These are phyloP conservation scores for Sclerotinia sclerotiorum DNA, from an alignment of 2,329 filamentous ascomycete species.

Conservation along the genomic window DNA sequence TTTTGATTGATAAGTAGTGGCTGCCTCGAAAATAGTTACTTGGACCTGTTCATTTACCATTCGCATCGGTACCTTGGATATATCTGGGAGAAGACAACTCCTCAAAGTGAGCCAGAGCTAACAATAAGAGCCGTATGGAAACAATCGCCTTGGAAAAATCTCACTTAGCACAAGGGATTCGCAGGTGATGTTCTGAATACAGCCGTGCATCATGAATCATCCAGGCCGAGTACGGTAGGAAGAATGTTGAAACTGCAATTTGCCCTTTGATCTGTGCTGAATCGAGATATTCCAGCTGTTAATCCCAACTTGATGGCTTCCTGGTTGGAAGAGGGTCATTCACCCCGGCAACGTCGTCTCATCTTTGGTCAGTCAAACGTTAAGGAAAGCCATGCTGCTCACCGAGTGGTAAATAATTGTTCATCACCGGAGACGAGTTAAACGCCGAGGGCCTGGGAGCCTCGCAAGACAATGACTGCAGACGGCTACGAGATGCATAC, in stretches of 20 bases:
- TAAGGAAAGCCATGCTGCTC: conserved; percentile 2
- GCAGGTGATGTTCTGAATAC: neutral
- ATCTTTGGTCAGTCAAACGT: neutral
- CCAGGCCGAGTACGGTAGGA: neutral
- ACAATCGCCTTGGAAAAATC: neutral
- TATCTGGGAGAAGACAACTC: neutral
- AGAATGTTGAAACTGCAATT: neutral
- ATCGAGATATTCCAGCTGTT: neutral
- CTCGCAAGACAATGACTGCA: neutral
- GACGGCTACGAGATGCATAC: neutral
- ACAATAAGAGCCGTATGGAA: neutral
- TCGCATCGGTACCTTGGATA: neutral
- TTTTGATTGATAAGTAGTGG: neutral
- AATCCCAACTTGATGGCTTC: conserved; percentile 1
- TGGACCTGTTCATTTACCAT: neutral
- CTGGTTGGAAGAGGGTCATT: neutral
- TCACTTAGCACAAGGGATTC: neutral
- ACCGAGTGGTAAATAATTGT: conserved; percentile 16
- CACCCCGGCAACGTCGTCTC: neutral
- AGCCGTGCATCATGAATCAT: neutral
- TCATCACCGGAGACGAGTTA: neutral
- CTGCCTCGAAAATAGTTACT: neutral
- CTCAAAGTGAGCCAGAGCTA: neutral
- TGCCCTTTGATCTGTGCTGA: neutral
- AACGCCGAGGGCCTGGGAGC: neutral